Conservation (phyloP, 1,139 yeast species). For the Blastobotrys serpentis region DNA sequence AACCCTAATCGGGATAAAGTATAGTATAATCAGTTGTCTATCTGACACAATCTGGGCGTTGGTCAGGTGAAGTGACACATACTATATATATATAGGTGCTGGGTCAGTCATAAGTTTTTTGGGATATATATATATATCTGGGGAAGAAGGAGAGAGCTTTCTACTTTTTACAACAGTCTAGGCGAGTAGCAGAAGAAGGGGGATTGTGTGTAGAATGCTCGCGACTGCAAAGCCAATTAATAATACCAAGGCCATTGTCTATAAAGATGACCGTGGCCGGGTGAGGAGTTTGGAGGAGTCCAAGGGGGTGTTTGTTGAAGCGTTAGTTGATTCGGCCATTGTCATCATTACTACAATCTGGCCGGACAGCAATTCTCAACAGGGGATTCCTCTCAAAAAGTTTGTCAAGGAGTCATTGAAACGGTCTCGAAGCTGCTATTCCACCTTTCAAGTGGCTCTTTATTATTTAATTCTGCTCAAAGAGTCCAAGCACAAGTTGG, state of each 20-base stretch:
- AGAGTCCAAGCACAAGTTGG: slow-evolving; percentile 23
- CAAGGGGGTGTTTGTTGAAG: slow-evolving; percentile 33
- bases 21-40: not conserved
- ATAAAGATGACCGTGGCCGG: slow-evolving; percentile 1
- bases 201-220: not conserved
- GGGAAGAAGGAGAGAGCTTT: no score
- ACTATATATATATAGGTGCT: slow-evolving; percentile 8
- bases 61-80: slow-evolving; percentile 10
- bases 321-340: slow-evolving; percentile 40
- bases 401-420: slow-evolving; percentile 65
- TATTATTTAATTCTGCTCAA: slow-evolving; percentile 57
- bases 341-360: slow-evolving; percentile 39
- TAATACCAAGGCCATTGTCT: slow-evolving; percentile 1
- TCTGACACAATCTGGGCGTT: slow-evolving; percentile 5
- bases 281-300: slow-evolving; percentile 14
- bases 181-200: slow-evolving; percentile 1
- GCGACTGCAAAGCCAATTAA: slow-evolving; percentile 2
- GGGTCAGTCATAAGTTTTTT: not conserved
- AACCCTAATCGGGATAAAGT: slow-evolving; percentile 2
- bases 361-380: slow-evolving; percentile 27
- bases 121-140: not conserved
- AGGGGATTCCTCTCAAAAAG: slow-evolving; percentile 36
- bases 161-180: no score
- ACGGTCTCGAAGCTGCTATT: slow-evolving; percentile 65
- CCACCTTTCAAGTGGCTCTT: slow-evolving; percentile 64